phyloP scores from a whole-genome alignment of 805 yeast genomes.

The Starmerella vaccinii region DNA sequence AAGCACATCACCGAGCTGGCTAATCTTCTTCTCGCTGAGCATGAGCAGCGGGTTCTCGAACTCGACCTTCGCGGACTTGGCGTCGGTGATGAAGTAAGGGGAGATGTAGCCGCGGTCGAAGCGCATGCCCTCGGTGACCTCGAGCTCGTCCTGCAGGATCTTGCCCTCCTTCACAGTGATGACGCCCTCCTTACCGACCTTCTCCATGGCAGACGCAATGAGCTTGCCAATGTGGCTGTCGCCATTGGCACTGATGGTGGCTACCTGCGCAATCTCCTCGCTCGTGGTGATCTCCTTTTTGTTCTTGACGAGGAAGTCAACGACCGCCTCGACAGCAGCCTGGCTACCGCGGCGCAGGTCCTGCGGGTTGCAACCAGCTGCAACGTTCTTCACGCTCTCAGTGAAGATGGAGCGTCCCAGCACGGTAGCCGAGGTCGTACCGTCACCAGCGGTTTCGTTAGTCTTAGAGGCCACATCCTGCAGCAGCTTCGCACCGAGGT shows the following conservation, averaged over 20 bases:
- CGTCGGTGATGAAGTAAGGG: constrained; percentile 90
- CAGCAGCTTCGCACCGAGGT: constrained; percentile 87
- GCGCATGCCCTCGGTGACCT: constrained; percentile 96
- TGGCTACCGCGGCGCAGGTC: constrained; percentile 95
- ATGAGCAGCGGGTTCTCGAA: constrained; percentile 85
- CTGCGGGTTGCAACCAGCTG: constrained; percentile 99
- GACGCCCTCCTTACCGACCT: constrained; percentile 98
- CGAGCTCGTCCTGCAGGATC: constrained; percentile 91
- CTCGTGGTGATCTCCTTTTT: constrained; percentile 89
- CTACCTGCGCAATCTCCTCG: constrained; percentile 95
- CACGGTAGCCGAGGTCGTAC: constrained; percentile 96
- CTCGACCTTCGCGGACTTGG: constrained; percentile 86
- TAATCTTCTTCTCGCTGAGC: constrained; percentile 84
- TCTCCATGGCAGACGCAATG: constrained; percentile 93
- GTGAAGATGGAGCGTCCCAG: constrained; percentile 91
- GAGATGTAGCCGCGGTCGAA: constrained; percentile 96
- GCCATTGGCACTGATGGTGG: constrained; percentile 95
- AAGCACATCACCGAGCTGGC: constrained; percentile 78
- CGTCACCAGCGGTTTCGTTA: constrained; percentile 96
- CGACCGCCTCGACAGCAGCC: constrained; percentile 91
- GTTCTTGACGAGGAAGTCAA: constrained; percentile 68
- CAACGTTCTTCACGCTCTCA: constrained; percentile 91
- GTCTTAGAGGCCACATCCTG: constrained; percentile 97
- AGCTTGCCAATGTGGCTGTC: constrained; percentile 84
- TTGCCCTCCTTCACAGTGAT: constrained; percentile 96